A percentile compares a stretch with the other conserved stretches of the same genome.
These are phyloP conservation scores for Cicer yamashitae DNA, from an alignment of 306 rosid species.

Conservation along the genomic window DNA sequence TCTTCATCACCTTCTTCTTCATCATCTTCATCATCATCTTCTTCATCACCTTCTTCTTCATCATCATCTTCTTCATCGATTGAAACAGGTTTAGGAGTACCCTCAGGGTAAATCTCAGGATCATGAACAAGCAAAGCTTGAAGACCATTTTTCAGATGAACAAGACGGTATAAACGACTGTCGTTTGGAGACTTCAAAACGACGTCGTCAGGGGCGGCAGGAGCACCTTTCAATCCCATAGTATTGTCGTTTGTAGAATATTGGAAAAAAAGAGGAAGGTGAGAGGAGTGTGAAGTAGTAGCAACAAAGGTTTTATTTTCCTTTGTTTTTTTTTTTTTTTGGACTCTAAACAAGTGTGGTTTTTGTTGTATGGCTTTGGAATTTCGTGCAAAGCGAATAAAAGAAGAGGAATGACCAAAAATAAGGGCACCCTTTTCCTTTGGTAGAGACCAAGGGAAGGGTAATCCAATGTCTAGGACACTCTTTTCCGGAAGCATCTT, in stretches of 20 bases:
- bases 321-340: neutral
- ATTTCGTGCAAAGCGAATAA: neutral
- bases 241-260: neutral
- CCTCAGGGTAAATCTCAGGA: conserved; percentile 83
- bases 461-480: no score
- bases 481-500: neutral
- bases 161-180: conserved; percentile 66
- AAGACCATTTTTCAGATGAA: conserved; percentile 75
- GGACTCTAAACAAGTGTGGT: neutral
- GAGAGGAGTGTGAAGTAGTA: neutral
- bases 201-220: conserved; percentile 54
- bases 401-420: neutral
- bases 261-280: neutral
- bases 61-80: conserved; percentile 49
- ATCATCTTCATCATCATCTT: neutral
- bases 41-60: neutral
- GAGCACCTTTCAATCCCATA: conserved; percentile 45
- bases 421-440: neutral
- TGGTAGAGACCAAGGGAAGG: neutral
- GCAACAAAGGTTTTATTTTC: conserved; percentile 4
- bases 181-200: conserved; percentile 83
- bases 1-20: conserved; percentile 28
- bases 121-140: conserved; percentile 86
- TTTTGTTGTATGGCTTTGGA: conserved; percentile 12
- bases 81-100: conserved; percentile 48